phyloP scores from a whole-genome alignment of 2,329 filamentous ascomycete genomes.

The Whalleya microplaca region DNA sequence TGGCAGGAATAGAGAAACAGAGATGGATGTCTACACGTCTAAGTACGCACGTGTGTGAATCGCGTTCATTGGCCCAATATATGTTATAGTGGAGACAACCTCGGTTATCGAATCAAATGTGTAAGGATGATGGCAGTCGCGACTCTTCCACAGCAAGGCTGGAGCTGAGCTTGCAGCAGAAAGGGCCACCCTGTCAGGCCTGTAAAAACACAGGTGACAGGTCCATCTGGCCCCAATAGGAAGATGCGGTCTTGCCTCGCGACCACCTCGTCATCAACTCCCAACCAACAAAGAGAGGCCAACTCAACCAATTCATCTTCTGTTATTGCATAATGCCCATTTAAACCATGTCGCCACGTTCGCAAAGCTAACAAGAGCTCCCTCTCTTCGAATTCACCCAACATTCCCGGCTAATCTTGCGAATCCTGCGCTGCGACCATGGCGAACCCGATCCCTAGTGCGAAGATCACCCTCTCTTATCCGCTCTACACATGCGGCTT shows the following conservation, averaged over 20 bases:
- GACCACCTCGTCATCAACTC: conserved; percentile 18
- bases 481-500: conserved; percentile 89
- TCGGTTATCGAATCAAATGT: no score
- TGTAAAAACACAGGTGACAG: neutral
- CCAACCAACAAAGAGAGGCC: conserved; percentile 5
- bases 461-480: conserved; percentile 74
- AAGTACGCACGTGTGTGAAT: no score
- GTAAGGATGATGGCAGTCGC: no score
- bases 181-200: no score
- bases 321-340: conserved; percentile 9
- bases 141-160: neutral
- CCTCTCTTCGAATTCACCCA: neutral
- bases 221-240: neutral
- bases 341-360: conserved; percentile 18
- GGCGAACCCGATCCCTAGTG: conserved; percentile 45
- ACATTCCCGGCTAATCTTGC: conserved; percentile 5
- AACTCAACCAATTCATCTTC: conserved; percentile 1
- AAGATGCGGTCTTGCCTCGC: neutral
- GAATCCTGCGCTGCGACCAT: conserved; percentile 30
- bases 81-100: no score
- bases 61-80: no score
- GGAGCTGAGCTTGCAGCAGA: neutral
- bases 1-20: no score
- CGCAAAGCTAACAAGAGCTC: conserved; percentile 4
- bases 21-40: no score